Conservation (phyloP, 345 rosid genomes). For the Durio zibethinus region DNA sequence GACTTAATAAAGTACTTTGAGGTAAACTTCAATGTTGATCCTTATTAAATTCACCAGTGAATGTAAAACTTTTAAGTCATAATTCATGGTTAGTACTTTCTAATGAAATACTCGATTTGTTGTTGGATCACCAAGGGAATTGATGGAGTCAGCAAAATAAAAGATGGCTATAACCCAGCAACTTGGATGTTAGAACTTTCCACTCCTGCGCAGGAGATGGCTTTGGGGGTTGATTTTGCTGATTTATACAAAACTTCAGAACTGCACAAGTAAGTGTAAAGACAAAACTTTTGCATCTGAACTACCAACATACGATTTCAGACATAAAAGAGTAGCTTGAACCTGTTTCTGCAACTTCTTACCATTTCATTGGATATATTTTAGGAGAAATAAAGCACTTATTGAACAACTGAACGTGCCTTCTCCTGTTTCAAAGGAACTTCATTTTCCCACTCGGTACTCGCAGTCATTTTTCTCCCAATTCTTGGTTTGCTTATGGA, state of each 20-base stretch:
- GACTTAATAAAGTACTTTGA: conserved; percentile 61
- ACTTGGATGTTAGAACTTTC: conserved; percentile 90
- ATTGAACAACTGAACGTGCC: conserved; percentile 48
- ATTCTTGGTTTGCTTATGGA: conserved; percentile 71
- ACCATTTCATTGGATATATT: not conserved
- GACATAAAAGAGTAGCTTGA: not conserved
- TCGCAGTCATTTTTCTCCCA: conserved; percentile 54
- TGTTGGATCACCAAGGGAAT: conserved; percentile 33
- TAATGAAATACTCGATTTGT: not conserved
- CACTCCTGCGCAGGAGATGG: conserved; percentile 47
- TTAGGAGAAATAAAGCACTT: conserved; percentile 66
- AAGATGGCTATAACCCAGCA: conserved; percentile 79
- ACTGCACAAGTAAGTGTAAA: conserved; percentile 39
- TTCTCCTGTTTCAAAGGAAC: conserved; percentile 51
- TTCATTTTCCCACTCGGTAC: conserved; percentile 51
- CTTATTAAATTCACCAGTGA: not conserved
- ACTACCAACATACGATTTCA: not conserved
- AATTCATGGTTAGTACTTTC: not conserved
- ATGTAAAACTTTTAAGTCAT: not conserved
- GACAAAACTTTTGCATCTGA: not conserved
- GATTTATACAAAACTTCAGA: conserved; percentile 55
- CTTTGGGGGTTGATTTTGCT: conserved; percentile 61
- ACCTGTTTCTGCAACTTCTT: not conserved
- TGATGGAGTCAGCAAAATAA: conserved; percentile 56
- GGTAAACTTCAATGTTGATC: conserved; percentile 30